Percentiles rank a stretch among this genome's conserved stretches.
These are phyloP conservation scores for Salvia sclarea DNA, from an alignment of 305 asterid species.

Conservation along the genomic window DNA sequence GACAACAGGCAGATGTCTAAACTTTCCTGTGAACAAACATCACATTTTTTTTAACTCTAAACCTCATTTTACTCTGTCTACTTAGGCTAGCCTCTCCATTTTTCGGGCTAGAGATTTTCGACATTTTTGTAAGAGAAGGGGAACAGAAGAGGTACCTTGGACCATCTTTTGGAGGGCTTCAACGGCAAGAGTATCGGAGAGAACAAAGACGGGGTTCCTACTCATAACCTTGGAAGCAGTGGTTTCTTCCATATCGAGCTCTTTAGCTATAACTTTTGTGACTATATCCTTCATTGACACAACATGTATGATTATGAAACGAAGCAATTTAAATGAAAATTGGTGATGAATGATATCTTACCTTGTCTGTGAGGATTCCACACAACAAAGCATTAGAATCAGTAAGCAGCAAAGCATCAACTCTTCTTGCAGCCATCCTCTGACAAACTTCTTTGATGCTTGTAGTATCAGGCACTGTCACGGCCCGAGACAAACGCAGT, in stretches of 20 bases:
- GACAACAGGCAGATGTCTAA: conserved; percentile 93
- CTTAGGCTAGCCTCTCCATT: too few relatives aligned
- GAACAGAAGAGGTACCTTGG: conserved; percentile 50
- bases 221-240: conserved; percentile 95
- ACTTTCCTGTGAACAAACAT: conserved; percentile 60
- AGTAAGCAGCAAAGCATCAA: conserved; percentile 86
- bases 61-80: too few relatives aligned
- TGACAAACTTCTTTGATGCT: conserved; percentile 84
- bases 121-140: too few relatives aligned
- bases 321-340: neutral
- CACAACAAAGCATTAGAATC: conserved; percentile 91
- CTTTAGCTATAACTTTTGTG: conserved; percentile 80
- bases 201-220: conserved; percentile 90
- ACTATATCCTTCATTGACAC: conserved; percentile 69
- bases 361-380: conserved; percentile 98
- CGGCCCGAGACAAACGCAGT: conserved; percentile 80
- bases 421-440: conserved; percentile 89
- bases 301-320: neutral
- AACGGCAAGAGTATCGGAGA: conserved; percentile 95
- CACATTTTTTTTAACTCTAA: neutral
- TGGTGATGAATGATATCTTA: conserved; percentile 53
- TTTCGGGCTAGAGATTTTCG: too few relatives aligned
- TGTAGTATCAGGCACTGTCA: conserved; percentile 84
- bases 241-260: conserved; percentile 74
- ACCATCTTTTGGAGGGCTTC: conserved; percentile 99